Percentiles rank a stretch among this genome's conserved stretches.
phyloP scores from a whole-genome alignment of 163 green algal species.

The Picocystis sp. region DNA sequence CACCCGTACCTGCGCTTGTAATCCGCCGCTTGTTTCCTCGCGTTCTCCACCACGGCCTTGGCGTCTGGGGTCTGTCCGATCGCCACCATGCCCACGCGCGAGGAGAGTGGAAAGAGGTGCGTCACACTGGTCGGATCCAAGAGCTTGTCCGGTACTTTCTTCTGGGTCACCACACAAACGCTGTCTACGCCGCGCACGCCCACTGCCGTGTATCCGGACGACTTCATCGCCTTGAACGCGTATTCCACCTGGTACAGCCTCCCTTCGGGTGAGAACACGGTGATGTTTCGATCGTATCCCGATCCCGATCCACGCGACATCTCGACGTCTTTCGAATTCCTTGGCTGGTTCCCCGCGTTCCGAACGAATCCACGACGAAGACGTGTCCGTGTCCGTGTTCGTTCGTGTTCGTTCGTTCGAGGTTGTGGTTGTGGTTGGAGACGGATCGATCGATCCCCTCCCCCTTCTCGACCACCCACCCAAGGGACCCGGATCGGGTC shows the following conservation, averaged over 20 bases:
- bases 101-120: slow-evolving; percentile 73
- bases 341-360: no score
- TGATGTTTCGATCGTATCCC: slow-evolving; percentile 72
- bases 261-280: slow-evolving; percentile 78
- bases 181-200: slow-evolving; percentile 80
- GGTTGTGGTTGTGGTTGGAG: no score
- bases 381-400: no score
- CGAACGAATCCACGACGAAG: no score
- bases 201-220: slow-evolving; percentile 73
- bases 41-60: neutral
- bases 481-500: no score
- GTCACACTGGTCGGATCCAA: slow-evolving; percentile 79
- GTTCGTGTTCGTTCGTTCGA: no score
- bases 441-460: no score
- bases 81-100: slow-evolving; percentile 62
- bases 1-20: slow-evolving; percentile 72
- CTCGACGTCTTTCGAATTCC: neutral
- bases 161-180: slow-evolving; percentile 89
- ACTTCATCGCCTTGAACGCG: slow-evolving; percentile 56
- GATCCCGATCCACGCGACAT: slow-evolving; percentile 63
- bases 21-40: no score
- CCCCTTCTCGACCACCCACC: no score
- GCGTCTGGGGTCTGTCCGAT: slow-evolving; percentile 38
- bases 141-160: slow-evolving; percentile 94
- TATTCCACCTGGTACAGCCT: slow-evolving; percentile 81